Evolutionary conservation across 2,329 filamentous ascomycete species (phyloP).

Genomic region (Diplodia mutila): DNA sequence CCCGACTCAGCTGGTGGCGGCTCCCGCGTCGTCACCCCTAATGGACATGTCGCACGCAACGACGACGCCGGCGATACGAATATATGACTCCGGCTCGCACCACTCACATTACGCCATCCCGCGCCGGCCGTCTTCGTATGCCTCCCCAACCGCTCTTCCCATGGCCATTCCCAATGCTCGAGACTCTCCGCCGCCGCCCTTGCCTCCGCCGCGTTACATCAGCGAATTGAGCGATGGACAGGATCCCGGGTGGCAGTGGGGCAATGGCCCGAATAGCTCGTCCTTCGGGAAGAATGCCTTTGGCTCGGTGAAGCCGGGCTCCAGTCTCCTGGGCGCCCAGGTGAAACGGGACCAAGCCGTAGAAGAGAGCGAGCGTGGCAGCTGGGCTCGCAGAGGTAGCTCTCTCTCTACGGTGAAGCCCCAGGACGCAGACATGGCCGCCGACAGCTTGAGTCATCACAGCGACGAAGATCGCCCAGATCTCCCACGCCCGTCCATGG

Average conservation of each 20-base stretch:
- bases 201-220: conserved; percentile 66
- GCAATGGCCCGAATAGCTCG: conserved; percentile 56
- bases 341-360: conserved; percentile 29
- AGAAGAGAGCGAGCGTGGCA: conserved; percentile 34
- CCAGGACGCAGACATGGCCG: conserved; percentile 43
- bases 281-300: conserved; percentile 52
- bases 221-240: conserved; percentile 59
- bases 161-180: conserved; percentile 67
- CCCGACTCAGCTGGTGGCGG: conserved; percentile 41
- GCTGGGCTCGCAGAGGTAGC: conserved; percentile 43
- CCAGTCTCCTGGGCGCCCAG: conserved; percentile 48
- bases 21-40: conserved; percentile 33
- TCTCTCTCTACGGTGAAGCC: conserved; percentile 44
- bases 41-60: conserved; percentile 41
- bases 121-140: conserved; percentile 41
- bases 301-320: conserved; percentile 51
- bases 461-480: conserved; percentile 44
- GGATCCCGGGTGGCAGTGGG: conserved; percentile 67
- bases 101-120: conserved; percentile 38
- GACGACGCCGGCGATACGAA: conserved; percentile 45
- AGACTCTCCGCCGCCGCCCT: conserved; percentile 61
- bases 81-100: conserved; percentile 44
- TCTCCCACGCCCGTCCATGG: conserved; percentile 41
- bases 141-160: conserved; percentile 52
- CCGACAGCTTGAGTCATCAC: conserved; percentile 36